Evolutionary conservation across 768 basidiomycete genomes (phyloP).

Genomic region (Lactifluus piperatus): DNA sequence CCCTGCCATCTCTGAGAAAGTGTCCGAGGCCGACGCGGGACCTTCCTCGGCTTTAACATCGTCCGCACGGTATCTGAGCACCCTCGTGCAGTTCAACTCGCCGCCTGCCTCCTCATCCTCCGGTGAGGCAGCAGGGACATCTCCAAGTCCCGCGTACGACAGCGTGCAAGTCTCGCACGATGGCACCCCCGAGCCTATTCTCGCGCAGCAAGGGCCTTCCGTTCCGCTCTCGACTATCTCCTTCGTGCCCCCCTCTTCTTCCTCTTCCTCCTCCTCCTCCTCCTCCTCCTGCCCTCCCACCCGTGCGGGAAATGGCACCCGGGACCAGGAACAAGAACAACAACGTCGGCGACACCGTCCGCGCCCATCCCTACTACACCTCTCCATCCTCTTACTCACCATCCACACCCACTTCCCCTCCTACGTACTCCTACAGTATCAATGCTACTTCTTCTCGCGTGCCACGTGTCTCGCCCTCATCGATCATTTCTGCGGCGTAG

Average conservation of each 20-base stretch:
- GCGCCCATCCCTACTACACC: constrained; percentile 15
- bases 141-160: constrained; percentile 8
- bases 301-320: background rate
- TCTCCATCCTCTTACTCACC: constrained; percentile 16
- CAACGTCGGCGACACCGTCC: background rate
- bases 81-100: constrained; percentile 1
- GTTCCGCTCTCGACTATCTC: constrained; percentile 14
- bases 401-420: constrained; percentile 17
- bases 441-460: constrained; percentile 21
- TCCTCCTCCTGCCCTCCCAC: background rate
- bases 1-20: background rate
- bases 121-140: background rate
- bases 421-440: constrained; percentile 17
- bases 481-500: constrained; percentile 6
- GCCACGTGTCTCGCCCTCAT: constrained; percentile 12
- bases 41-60: background rate
- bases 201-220: constrained; percentile 6
- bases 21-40: background rate
- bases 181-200: constrained; percentile 11
- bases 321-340: background rate
- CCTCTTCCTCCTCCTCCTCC: background rate
- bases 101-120: background rate
- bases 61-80: constrained; percentile 5
- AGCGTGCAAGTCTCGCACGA: constrained; percentile 19
- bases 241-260: constrained; percentile 1